phyloP scores from a whole-genome alignment of 1,284 basidiomycete genomes.

The Trichosporon ovoides region DNA sequence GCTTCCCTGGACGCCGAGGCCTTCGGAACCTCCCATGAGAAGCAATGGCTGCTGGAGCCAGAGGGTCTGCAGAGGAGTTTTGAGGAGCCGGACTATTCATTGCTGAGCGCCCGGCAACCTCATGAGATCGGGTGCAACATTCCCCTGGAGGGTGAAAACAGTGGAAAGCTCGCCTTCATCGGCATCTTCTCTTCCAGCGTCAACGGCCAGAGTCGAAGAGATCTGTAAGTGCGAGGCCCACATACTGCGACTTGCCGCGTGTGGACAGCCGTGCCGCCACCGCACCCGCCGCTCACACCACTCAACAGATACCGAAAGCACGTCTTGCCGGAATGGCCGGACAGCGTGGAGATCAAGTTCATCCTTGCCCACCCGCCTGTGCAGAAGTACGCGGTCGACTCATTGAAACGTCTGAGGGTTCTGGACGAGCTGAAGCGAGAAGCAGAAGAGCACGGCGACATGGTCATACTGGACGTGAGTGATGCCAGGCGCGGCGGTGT shows the following conservation, averaged over 20 bases:
- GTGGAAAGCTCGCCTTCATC: constrained; percentile 42
- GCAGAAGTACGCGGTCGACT: not conserved
- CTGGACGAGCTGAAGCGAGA: constrained; percentile 29
- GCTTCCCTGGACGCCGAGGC: not conserved
- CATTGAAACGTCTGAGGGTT: not conserved
- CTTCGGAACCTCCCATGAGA: not conserved
- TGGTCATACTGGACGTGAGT: constrained; percentile 47
- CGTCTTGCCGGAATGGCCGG: constrained; percentile 41
- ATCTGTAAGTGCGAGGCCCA: constrained; percentile 34
- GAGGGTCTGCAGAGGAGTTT: constrained; percentile 20
- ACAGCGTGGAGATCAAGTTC: constrained; percentile 47
- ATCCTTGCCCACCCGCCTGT: constrained; percentile 42
- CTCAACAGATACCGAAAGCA: constrained; percentile 35
- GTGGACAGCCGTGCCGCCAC: not conserved
- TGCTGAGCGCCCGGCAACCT: constrained; percentile 43
- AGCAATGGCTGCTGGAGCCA: not conserved
- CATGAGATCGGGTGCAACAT: constrained; percentile 47
- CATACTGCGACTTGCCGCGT: not conserved
- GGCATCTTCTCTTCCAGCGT: constrained; percentile 41
- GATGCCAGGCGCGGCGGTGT: not conserved
- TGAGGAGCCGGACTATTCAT: constrained; percentile 48
- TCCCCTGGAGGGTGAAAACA: constrained; percentile 31
- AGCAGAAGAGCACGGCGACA: constrained; percentile 42
- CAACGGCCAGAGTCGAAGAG: constrained; percentile 36
- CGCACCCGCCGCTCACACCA: constrained; percentile 6